phyloP scores from a whole-genome alignment of 331 rosid species.

The Quercus lobata region DNA sequence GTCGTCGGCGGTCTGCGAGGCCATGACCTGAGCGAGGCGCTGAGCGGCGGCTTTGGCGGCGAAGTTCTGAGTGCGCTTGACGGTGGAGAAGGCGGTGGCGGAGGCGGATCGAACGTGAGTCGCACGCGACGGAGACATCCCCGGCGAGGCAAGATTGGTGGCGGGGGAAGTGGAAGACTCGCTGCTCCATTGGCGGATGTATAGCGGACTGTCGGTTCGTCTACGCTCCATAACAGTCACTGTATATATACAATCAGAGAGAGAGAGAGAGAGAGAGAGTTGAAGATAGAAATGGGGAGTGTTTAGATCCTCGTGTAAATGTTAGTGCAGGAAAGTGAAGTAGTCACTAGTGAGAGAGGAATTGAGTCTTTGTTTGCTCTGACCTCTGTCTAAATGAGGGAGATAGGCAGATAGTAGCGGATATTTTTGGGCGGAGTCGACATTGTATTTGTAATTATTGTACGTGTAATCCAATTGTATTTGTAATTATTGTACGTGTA shows the following conservation, averaged over 20 bases:
- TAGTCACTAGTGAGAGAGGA: not conserved
- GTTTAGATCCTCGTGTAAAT: not conserved
- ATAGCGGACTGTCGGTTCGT: conserved; percentile 48
- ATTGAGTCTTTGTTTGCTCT: not conserved
- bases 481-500: too few species aligned
- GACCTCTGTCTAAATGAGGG: not conserved
- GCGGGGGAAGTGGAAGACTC: conserved; percentile 37
- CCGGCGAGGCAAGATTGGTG: conserved; percentile 33
- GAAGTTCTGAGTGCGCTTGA: conserved; percentile 87
- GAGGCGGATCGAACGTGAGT: conserved; percentile 60
- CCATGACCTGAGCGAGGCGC: conserved; percentile 98
- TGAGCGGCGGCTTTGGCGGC: conserved; percentile 99
- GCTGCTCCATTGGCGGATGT: conserved; percentile 67
- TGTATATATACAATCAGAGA: not conserved
- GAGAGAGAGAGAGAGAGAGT: not conserved
- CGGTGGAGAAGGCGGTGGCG: conserved; percentile 60
- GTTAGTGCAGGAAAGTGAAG: not conserved
- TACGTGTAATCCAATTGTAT: too few species aligned
- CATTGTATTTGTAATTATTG: too few species aligned
- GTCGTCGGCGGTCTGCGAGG: conserved; percentile 76
- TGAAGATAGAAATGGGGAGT: too few species aligned
- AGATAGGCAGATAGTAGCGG: not conserved
- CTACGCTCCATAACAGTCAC: conserved; percentile 42
- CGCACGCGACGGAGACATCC: conserved; percentile 51
- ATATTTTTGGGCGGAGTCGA: not conserved